These are phyloP conservation scores for Papiliotrema terrestris DNA, from an alignment of 1,284 basidiomycete genomes.

Conservation along the genomic window DNA sequence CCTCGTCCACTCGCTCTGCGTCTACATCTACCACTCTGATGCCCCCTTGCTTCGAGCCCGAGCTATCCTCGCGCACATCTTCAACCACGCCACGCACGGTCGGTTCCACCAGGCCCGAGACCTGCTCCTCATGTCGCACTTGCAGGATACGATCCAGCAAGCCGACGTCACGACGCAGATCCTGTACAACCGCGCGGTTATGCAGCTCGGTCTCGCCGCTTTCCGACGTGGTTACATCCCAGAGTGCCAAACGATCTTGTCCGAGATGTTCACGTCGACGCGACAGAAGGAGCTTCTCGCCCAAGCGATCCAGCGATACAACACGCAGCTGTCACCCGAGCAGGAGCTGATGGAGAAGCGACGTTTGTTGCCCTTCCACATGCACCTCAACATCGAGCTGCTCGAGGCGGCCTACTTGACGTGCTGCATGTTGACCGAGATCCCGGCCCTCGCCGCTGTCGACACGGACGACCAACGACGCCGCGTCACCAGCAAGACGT, in stretches of 20 bases:
- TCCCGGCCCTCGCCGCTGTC: conserved; percentile 89
- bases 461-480: conserved; percentile 90
- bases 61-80: conserved; percentile 96
- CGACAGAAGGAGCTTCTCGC: conserved; percentile 96
- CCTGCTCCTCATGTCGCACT: conserved; percentile 97
- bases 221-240: conserved; percentile 94
- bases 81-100: conserved; percentile 93
- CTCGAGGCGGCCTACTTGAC: conserved; percentile 96
- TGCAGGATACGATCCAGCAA: conserved; percentile 92
- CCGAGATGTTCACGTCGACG: conserved; percentile 94
- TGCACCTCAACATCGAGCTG: conserved; percentile 99
- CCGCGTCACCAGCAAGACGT: conserved; percentile 89
- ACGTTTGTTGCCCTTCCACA: conserved; percentile 96
- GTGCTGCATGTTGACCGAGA: conserved; percentile 97
- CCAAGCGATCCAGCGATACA: conserved; percentile 92
- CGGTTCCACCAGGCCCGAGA: conserved; percentile 96
- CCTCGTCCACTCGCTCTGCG: conserved; percentile 84
- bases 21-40: conserved; percentile 88
- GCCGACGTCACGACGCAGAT: conserved; percentile 98
- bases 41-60: conserved; percentile 89
- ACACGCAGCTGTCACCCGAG: conserved; percentile 74
- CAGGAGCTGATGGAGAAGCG: conserved; percentile 96
- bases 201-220: conserved; percentile 94
- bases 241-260: conserved; percentile 87
- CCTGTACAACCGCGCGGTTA: conserved; percentile 94